Conservation (phyloP, 2,329 filamentous ascomycete genomes). For the Trichoderma sp. region DNA sequence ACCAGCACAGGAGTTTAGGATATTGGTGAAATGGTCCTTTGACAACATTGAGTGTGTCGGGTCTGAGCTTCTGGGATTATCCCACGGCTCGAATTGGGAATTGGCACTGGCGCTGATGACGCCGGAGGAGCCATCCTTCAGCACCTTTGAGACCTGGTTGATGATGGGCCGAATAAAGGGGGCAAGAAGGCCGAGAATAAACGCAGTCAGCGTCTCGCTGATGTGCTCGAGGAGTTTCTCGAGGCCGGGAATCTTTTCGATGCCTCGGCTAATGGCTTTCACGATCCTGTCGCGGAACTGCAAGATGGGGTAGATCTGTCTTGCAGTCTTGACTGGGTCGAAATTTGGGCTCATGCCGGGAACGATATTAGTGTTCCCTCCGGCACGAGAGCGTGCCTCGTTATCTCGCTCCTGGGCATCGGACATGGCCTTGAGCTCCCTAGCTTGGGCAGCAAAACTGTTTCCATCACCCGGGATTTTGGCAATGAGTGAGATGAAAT, state of each 20-base stretch:
- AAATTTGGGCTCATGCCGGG: slow-evolving; percentile 73
- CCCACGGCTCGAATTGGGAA: slow-evolving; percentile 78
- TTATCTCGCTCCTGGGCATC: slow-evolving; percentile 63
- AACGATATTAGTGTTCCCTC: slow-evolving; percentile 56
- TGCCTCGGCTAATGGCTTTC: slow-evolving; percentile 75
- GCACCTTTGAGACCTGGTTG: slow-evolving; percentile 73
- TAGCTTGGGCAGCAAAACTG: slow-evolving; percentile 64
- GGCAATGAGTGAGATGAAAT: slow-evolving; percentile 69
- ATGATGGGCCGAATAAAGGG: slow-evolving; percentile 93
- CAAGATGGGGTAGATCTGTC: slow-evolving; percentile 90
- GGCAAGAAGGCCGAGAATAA: slow-evolving; percentile 84
- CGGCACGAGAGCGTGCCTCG: slow-evolving; percentile 32
- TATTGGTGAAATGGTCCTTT: slow-evolving; percentile 80
- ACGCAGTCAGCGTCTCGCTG: slow-evolving; percentile 86
- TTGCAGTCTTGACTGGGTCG: slow-evolving; percentile 71
- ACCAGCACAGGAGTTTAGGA: slow-evolving; percentile 74
- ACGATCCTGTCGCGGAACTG: slow-evolving; percentile 93
- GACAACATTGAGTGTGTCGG: slow-evolving; percentile 80
- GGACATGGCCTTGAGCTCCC: slow-evolving; percentile 57
- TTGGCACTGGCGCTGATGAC: slow-evolving; percentile 66
- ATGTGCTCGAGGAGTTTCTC: slow-evolving; percentile 91
- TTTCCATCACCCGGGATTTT: slow-evolving; percentile 70
- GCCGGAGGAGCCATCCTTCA: slow-evolving; percentile 81
- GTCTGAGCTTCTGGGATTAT: slow-evolving; percentile 68
- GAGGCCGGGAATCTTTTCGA: slow-evolving; percentile 88